phyloP scores from a whole-genome alignment of 2,329 filamentous ascomycete genomes.

The Neonectria neomacrospora region DNA sequence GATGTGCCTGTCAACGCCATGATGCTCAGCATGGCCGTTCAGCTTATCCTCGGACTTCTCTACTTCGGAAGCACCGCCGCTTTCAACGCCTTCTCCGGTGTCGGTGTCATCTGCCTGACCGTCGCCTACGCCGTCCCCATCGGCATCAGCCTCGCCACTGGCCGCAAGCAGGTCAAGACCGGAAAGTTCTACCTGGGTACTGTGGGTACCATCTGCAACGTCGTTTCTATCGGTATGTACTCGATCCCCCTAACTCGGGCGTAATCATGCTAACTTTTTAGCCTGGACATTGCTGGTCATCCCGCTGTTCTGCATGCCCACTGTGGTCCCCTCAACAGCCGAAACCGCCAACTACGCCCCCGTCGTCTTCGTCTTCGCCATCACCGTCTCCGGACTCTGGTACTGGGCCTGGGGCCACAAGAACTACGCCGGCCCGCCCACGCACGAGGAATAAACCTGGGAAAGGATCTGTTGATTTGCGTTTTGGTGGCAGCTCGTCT shows the following conservation, averaged over 20 bases:
- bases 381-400: conserved; percentile 70
- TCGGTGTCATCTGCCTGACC: conserved; percentile 76
- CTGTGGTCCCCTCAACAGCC: conserved; percentile 67
- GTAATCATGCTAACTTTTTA: conserved; percentile 44
- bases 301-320: conserved; percentile 80
- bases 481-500: conserved; percentile 25
- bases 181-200: conserved; percentile 71
- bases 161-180: conserved; percentile 67
- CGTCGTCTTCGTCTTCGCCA: conserved; percentile 77
- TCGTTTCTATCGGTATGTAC: conserved; percentile 70
- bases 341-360: conserved; percentile 77
- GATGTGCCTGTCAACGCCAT: conserved; percentile 77
- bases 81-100: conserved; percentile 78
- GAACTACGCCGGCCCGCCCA: conserved; percentile 74
- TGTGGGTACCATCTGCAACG: conserved; percentile 70
- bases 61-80: conserved; percentile 76
- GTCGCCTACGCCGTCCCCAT: conserved; percentile 76
- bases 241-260: neutral
- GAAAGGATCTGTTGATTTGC: conserved; percentile 23
- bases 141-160: conserved; percentile 69
- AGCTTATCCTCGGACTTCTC: conserved; percentile 72
- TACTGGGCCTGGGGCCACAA: conserved; percentile 76
- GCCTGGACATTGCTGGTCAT: conserved; percentile 76
- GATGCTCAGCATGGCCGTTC: conserved; percentile 75
- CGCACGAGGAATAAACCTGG: conserved; percentile 49